phyloP scores from a whole-genome alignment of 352 stramenopile genomes.

The Proteromonas lacertae region DNA sequence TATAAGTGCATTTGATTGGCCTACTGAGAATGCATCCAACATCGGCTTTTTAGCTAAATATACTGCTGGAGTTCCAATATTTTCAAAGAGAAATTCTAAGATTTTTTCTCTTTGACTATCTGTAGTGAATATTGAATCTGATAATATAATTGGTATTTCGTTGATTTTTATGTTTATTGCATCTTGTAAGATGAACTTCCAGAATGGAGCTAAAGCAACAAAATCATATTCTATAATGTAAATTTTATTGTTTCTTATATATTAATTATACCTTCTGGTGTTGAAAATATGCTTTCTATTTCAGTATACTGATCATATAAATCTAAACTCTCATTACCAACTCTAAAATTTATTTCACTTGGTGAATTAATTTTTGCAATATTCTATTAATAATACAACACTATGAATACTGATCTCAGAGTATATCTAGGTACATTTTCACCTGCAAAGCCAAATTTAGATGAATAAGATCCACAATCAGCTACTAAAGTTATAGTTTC shows the following conservation, averaged over 20 bases:
- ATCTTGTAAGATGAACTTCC: not conserved
- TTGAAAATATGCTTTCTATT: not conserved
- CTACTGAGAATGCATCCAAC: not conserved
- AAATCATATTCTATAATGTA: not conserved
- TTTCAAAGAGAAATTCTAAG: constrained; percentile 1
- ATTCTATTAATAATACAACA: not conserved
- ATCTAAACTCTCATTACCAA: not conserved
- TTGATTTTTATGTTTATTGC: not conserved
- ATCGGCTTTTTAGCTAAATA: not conserved
- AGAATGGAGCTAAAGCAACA: not conserved
- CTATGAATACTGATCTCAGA: not conserved
- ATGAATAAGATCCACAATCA: not conserved
- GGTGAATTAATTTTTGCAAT: not conserved
- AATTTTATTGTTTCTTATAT: not conserved
- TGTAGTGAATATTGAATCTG: not conserved
- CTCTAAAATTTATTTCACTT: not conserved
- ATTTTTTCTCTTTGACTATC: not conserved
- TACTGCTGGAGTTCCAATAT: not conserved
- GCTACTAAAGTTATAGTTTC: not conserved
- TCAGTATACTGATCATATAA: not conserved
- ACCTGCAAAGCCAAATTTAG: constrained; percentile 1
- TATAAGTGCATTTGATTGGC: not conserved
- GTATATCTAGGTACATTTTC: not conserved
- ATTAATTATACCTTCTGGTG: not conserved
- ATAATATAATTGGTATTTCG: not conserved